Conservation (phyloP, 805 yeast species). For the Schizosaccharomyces cryophilus region DNA sequence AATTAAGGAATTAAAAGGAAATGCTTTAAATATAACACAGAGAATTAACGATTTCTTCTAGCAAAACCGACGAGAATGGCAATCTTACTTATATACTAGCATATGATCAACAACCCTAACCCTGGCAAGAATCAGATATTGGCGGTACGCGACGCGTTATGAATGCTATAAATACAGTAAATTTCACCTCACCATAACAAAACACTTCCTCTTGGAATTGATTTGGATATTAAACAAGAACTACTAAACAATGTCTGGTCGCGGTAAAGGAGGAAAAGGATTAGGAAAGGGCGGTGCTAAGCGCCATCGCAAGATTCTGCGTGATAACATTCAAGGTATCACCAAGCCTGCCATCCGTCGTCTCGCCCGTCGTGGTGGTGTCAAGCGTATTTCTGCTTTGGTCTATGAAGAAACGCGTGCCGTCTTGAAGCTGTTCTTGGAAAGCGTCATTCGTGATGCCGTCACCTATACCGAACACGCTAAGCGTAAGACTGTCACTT, state of each 20-base stretch:
- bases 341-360: constrained; percentile 99
- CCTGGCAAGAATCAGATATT: background rate
- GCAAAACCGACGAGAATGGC: no score
- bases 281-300: constrained; percentile 99
- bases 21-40: no score
- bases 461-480: constrained; percentile 99
- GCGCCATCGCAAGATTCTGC: constrained; percentile 97
- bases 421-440: constrained; percentile 85
- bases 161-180: no score
- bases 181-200: no score
- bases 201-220: no score
- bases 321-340: constrained; percentile 99
- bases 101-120: background rate
- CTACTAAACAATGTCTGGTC: constrained; percentile 56
- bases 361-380: constrained; percentile 99
- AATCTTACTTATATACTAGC: no score
- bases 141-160: background rate
- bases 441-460: constrained; percentile 94
- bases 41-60: no score
- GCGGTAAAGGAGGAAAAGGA: constrained; percentile 99
- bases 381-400: constrained; percentile 96
- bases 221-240: background rate
- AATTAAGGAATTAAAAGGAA: background rate
- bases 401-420: constrained; percentile 91
- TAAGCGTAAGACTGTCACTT: constrained; percentile 98